These are phyloP conservation scores for Toxicodendron radicans DNA, from an alignment of 345 rosid genomes.

Conservation along the genomic window DNA sequence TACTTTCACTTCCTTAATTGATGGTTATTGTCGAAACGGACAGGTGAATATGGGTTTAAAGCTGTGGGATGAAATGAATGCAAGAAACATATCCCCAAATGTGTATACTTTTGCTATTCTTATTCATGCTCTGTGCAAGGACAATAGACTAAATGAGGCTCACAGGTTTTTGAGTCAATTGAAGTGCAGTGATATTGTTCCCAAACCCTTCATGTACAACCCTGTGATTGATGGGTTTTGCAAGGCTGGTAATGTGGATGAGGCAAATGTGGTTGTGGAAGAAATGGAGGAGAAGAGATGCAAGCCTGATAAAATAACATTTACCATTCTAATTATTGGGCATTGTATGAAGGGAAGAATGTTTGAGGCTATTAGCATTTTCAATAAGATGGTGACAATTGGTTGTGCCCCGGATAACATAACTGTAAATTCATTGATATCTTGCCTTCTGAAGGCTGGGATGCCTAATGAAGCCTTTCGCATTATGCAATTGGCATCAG, in stretches of 20 bases:
- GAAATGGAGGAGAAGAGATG: slow-evolving; percentile 83
- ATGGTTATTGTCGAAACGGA: slow-evolving; percentile 84
- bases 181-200: slow-evolving; percentile 41
- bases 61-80: slow-evolving; percentile 67
- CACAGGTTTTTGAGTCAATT: slow-evolving; percentile 60
- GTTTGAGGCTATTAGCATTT: slow-evolving; percentile 75
- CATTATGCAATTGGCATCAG: slow-evolving; percentile 38
- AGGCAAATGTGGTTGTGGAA: slow-evolving; percentile 63
- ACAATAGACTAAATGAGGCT: slow-evolving; percentile 72
- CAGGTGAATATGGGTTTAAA: slow-evolving; percentile 56
- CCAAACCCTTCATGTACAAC: slow-evolving; percentile 78
- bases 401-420: slow-evolving; percentile 80
- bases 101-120: slow-evolving; percentile 66
- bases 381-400: slow-evolving; percentile 64
- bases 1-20: slow-evolving; percentile 78
- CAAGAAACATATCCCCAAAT: slow-evolving; percentile 58
- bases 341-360: slow-evolving; percentile 93
- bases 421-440: slow-evolving; percentile 57
- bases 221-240: slow-evolving; percentile 92
- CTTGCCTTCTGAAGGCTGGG: slow-evolving; percentile 88
- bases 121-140: slow-evolving; percentile 73
- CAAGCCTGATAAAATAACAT: slow-evolving; percentile 82
- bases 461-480: slow-evolving; percentile 77
- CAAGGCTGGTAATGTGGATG: slow-evolving; percentile 85
- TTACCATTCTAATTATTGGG: slow-evolving; percentile 87